These are phyloP conservation scores for Crassisporium funariophilum DNA, from an alignment of 768 basidiomycete species.

Conservation along the genomic window DNA sequence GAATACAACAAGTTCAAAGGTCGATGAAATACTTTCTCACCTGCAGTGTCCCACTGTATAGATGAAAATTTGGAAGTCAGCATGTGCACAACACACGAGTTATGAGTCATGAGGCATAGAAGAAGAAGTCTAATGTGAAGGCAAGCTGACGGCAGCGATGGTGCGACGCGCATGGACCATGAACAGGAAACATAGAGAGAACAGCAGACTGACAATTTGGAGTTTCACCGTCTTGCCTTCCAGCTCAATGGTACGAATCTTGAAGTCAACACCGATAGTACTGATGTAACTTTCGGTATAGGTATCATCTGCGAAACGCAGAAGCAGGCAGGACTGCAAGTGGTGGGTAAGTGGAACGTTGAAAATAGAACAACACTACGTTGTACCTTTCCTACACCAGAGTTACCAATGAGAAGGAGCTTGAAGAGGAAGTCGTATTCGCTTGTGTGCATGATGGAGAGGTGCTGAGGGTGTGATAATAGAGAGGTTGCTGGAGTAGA, in stretches of 20 bases:
- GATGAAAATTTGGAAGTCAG: conserved; percentile 29
- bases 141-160: not conserved
- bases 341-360: conserved; percentile 23
- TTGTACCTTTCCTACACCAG: conserved; percentile 88
- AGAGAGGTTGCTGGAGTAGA: conserved; percentile 33
- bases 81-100: conserved; percentile 5
- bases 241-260: conserved; percentile 98
- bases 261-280: conserved; percentile 98
- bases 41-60: conserved; percentile 95
- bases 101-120: not conserved
- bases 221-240: conserved; percentile 99
- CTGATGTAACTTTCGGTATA: conserved; percentile 98
- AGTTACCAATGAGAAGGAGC: conserved; percentile 92
- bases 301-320: conserved; percentile 94
- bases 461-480: conserved; percentile 26
- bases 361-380: conserved; percentile 23
- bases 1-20: not conserved
- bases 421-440: conserved; percentile 97
- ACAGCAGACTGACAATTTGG: conserved; percentile 78
- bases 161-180: conserved; percentile 8
- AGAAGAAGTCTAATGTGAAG: not conserved
- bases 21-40: conserved; percentile 37
- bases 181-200: conserved; percentile 4
- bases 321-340: conserved; percentile 80
- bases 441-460: conserved; percentile 77